Evolutionary conservation across 495 filamentous ascomycete genomes (phyloP), one percentile per base, ranked within the genome.

Genomic region (Aspergillus olivimuriae): DNA sequence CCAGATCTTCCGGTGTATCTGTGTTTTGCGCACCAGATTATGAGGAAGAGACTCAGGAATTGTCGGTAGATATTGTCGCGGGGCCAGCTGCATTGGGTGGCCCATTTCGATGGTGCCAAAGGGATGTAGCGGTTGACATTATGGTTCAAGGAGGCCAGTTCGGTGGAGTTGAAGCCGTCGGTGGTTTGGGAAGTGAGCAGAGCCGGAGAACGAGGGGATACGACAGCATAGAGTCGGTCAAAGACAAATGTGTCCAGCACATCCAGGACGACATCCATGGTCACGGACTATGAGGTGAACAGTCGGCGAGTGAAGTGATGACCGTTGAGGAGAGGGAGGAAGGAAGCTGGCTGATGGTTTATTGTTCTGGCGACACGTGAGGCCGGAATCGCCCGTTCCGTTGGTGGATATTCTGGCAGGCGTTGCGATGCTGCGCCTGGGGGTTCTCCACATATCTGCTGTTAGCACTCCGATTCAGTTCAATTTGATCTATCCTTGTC

Each of bases 211-310:
- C 16, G 23, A 11, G 88, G 88, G 23, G 84, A 66, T 4, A 79
- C 22, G 10, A 55, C 62, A 36, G 88, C 80, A 60, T 91, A 95
- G 35, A 84, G 39, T 50, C 77, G 73, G 63, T 95, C 89, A 56
- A 81, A 80, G 28, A 87, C 47, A 61, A 80, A 83, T 52, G 78
- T 87, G 64, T 95, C 89, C 55, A 73, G 71, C 49, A 87, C 46
- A 57, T 91, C 84, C 51, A 95, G 78, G 12, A 88, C 70, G 68
- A 91, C 73, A 71, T 95, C 89, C 89, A 95, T 94, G 45, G 62
- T 51, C 36, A 15, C 15, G 4, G 17, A 1, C n/a, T 33, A 3
- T 30, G 8, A n/a, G 17, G 2, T 39, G 4, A 30, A 6, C 14
- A 12, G 21, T 16, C 26, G 23, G 23, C 11, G 26, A 15, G 22